These are phyloP conservation scores for Clarireedia sp. DNA, from an alignment of 2,329 filamentous ascomycete genomes.

Conservation along the genomic window DNA sequence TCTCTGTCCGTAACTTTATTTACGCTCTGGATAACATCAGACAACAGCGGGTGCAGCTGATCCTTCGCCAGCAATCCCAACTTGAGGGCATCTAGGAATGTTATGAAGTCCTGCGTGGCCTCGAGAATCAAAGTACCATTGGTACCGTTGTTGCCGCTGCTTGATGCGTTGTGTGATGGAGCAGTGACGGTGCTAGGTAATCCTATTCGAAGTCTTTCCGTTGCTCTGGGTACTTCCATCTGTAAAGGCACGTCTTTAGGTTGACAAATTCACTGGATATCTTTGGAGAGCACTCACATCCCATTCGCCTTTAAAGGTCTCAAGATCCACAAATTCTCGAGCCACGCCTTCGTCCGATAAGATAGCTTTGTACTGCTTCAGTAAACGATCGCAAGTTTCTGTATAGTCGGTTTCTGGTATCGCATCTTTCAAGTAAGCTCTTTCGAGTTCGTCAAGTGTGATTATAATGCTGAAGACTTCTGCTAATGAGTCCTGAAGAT, in stretches of 20 bases:
- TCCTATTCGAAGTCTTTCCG: constrained; percentile 83
- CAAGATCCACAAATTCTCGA: constrained; percentile 77
- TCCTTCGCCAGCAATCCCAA: constrained; percentile 91
- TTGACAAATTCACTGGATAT: neutral
- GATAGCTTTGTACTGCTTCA: constrained; percentile 96
- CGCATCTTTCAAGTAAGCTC: constrained; percentile 93
- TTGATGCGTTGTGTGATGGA: constrained; percentile 36
- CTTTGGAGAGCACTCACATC: constrained; percentile 53
- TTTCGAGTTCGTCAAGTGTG: constrained; percentile 90
- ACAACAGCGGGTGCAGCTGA: constrained; percentile 87
- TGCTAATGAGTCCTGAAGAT: constrained; percentile 90
- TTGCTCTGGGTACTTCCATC: constrained; percentile 91
- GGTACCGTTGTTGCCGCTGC: constrained; percentile 35
- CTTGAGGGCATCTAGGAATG: constrained; percentile 88
- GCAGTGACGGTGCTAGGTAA: constrained; percentile 73
- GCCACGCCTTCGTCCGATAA: constrained; percentile 85
- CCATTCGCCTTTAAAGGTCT: constrained; percentile 88
- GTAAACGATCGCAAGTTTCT: constrained; percentile 84
- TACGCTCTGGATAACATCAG: constrained; percentile 92
- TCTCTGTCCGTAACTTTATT: constrained; percentile 95
- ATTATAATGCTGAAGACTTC: constrained; percentile 98
- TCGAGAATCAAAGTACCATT: constrained; percentile 64
- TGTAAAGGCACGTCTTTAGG: constrained; percentile 31
- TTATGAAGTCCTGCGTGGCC: constrained; percentile 97
- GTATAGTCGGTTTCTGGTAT: constrained; percentile 89